Percentiles rank a stretch among this genome's conserved stretches.
Conservation (phyloP, 352 stramenopile genomes). For the Phytophthora cryptogea region DNA sequence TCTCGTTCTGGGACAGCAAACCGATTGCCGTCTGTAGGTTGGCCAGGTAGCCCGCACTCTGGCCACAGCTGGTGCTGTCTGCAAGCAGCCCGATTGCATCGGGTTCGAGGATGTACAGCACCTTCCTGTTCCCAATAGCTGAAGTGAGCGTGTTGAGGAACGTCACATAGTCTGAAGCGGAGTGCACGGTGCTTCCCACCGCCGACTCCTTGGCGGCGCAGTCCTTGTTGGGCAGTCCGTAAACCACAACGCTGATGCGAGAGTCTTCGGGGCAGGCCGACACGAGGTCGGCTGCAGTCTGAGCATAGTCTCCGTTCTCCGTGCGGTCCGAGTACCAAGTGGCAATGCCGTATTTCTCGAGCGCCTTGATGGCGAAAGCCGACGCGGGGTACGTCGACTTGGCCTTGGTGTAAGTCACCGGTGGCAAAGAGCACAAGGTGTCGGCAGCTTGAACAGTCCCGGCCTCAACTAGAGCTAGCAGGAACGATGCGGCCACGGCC, state of each 20-base stretch:
- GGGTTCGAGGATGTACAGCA: constrained; percentile 71
- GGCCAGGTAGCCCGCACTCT: constrained; percentile 48
- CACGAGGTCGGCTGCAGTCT: constrained; percentile 39
- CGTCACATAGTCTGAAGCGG: constrained; percentile 45
- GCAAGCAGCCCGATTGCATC: constrained; percentile 64
- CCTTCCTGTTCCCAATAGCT: constrained; percentile 56
- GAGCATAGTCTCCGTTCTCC: constrained; percentile 42
- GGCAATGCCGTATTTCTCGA: constrained; percentile 60
- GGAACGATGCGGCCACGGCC: constrained; percentile 11
- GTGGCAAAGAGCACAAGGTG: constrained; percentile 54
- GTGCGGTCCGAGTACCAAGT: constrained; percentile 72
- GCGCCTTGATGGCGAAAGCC: constrained; percentile 47
- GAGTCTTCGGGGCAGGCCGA: constrained; percentile 38
- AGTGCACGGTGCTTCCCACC: constrained; percentile 39
- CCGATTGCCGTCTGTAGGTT: constrained; percentile 58
- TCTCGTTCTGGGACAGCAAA: constrained; percentile 59
- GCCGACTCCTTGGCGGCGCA: constrained; percentile 60
- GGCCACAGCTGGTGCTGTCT: constrained; percentile 37
- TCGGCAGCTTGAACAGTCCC: constrained; percentile 32
- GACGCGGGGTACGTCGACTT: constrained; percentile 51
- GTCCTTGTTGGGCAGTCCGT: constrained; percentile 80
- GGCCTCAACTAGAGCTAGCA: constrained; percentile 8
- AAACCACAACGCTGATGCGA: constrained; percentile 65
- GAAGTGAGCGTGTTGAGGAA: constrained; percentile 55
- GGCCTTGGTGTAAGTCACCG: constrained; percentile 46